Conservation (phyloP, 2,329 filamentous ascomycete species). For the Cercospora zeina region DNA sequence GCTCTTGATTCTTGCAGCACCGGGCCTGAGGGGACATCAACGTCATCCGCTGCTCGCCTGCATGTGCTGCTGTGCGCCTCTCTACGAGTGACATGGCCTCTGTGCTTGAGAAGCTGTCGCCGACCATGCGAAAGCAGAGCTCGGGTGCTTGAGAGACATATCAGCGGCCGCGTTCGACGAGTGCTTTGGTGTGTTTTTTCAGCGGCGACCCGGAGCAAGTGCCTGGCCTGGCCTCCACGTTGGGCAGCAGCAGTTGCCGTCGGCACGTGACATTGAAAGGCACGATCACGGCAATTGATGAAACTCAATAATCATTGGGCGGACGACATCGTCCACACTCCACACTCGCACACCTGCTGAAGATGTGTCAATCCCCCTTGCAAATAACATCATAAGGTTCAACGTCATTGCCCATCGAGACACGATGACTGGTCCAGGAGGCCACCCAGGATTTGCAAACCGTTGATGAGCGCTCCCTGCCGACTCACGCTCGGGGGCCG, state of each 20-base stretch:
- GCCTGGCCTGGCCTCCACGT: background rate
- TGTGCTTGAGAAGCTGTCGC: background rate
- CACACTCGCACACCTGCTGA: background rate
- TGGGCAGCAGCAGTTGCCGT: background rate
- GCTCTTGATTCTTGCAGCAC: background rate
- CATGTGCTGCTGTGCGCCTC: background rate
- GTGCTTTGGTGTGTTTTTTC: background rate
- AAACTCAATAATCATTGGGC: background rate
- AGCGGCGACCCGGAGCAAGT: background rate
- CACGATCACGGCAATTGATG: background rate
- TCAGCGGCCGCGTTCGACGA: background rate
- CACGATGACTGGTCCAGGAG: background rate
- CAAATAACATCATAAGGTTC: background rate
- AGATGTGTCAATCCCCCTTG: background rate
- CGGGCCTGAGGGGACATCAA: constrained; percentile 1
- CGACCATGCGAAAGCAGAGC: background rate
- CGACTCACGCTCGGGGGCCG: background rate
- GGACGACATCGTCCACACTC: too few relatives aligned
- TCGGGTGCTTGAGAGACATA: background rate
- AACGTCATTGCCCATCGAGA: background rate
- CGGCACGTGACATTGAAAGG: background rate
- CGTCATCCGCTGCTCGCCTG: constrained; percentile 1
- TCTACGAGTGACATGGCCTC: background rate
- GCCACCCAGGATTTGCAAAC: background rate
- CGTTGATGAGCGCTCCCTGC: background rate